These are phyloP conservation scores for Lachancea lanzarotensis DNA, from an alignment of 805 yeast species.

Conservation along the genomic window DNA sequence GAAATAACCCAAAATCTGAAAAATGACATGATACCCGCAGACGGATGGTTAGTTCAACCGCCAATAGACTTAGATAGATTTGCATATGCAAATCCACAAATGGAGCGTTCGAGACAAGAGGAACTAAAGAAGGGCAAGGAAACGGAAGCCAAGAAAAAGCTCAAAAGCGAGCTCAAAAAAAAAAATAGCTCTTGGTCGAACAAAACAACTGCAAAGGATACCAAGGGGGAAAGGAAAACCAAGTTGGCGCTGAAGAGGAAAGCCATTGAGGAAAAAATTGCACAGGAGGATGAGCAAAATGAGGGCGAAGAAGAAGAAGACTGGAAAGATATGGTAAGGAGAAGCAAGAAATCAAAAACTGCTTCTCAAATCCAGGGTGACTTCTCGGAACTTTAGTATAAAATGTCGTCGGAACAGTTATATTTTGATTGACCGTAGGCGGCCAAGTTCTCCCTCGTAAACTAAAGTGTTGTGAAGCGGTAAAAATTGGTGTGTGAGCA, in stretches of 20 bases:
- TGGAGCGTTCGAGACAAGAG: constrained; percentile 56
- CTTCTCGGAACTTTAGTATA: constrained; percentile 49
- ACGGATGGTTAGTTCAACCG: constrained; percentile 66
- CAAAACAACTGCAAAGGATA: constrained; percentile 57
- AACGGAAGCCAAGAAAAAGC: constrained; percentile 32
- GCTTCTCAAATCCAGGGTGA: constrained; percentile 43
- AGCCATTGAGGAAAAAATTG: constrained; percentile 49
- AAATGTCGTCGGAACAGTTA: neutral
- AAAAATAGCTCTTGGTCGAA: constrained; percentile 76
- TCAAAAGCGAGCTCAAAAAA: constrained; percentile 39
- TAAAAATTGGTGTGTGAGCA: constrained; percentile 69
- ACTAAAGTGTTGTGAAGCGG: constrained; percentile 67
- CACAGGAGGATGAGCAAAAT: constrained; percentile 35
- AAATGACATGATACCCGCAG: constrained; percentile 46
- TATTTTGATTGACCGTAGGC: constrained; percentile 15
- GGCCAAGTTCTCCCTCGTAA: constrained; percentile 64
- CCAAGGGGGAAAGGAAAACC: constrained; percentile 55
- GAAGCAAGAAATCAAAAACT: constrained; percentile 46
- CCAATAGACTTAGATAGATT: constrained; percentile 62
- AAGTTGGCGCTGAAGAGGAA: constrained; percentile 50
- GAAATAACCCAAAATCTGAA: constrained; percentile 54
- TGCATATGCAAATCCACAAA: constrained; percentile 54
- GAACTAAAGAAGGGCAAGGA: constrained; percentile 45
- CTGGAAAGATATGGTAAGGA: constrained; percentile 80
- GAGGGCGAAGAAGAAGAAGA: constrained; percentile 50